Base-by-base conservation (phyloP, 306 rosid species). In the Prinsepia uniflora region DNA sequence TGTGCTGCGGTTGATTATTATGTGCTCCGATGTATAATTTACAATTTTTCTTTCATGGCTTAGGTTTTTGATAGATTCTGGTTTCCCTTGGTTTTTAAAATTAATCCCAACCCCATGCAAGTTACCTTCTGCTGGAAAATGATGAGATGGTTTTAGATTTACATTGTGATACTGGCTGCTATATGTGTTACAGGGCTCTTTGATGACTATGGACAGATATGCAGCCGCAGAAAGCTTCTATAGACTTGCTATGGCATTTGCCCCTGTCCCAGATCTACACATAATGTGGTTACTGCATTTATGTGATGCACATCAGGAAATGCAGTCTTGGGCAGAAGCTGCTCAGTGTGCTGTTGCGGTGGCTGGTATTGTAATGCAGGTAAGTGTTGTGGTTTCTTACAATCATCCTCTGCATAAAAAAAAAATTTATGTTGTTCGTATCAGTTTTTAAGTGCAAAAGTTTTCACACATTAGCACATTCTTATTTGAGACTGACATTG, bases 241-340 rank as follows among this genome's bases (percentile, higher is more conserved):
- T 73, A 94, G 89, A 86, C 86, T 94, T 81, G 96, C 96, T 24
- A 89, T 89, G 97, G 97, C 98, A 53, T 94, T 94, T 81, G 97
- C 98, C 58, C 98, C 98, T 5, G 97, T 94, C 70, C 98, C 98
- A 65, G 98, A 94, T 87, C 98, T 94, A 79, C 97, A 94, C 86
- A 94, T 94, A 73, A 94, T 94, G 98, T 94, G 98, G 98, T 82
- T 94, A 79, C 91, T 94, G 57, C 98, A 94, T 86, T 81, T 94
- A 42, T 94, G 98, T 78, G 98, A 94, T 80, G 98, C 98, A 1
- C 98, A 94, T 76, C 98, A 90, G 71, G 97, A 94, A 87, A 89
- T 94, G 96, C 98, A 90, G 78, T 94, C 98, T 20, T 90, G 97
- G 97, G 98, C 97, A 12, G 98, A 94, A 87, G 92, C 98, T 77